Base-by-base conservation (phyloP, 371 early-diverging fungal species). In the Mucor saturninus region DNA sequence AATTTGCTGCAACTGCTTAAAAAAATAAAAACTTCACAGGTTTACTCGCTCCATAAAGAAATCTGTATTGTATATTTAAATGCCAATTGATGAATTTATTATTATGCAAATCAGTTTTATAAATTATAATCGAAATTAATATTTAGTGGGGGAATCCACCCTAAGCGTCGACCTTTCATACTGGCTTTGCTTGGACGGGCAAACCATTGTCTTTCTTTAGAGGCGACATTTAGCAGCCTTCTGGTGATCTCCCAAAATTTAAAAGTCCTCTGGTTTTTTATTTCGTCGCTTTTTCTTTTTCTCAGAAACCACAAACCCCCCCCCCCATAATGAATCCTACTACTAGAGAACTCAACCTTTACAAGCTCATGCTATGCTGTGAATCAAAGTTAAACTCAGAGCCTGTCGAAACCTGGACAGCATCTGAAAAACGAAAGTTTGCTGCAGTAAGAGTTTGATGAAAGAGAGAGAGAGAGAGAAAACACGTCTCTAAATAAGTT, bases 351-450 rank as follows among this genome's bases (percentile, higher is more conserved):
- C 68, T 73, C 35, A 74, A 77, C 59, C 42, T 77, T 29, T 61
- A 65, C 10, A 52, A 77, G 42, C 62, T 80, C 13, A 68, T 80
- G 14, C 21, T 62, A 0, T 58, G 63, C 26, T 80, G 80, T 51
- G 77, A 77, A 55, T 45, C 68, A 29, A 68, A 67, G 49, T 26
- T 71, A 21, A 52, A 69, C 11, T 39, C 67, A 48, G 63, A 68
- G 4, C 55, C 72, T 9, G 46, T 67, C 31, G 72, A 68, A 52
- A 39, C 63, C 8, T 77, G 69, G 72, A 59, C 68, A 39, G 70
- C 65, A 39, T 71, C 69, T 21, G 74, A 80, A 40, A 73, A 73
- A 64, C 61, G 65, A 52, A 75, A 73, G 56, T 73, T 71, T 56
- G 71, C 71, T 15, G 64, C 75, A 15, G 80, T 79, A 57, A 69